These are phyloP conservation scores for Sclerotinia sclerotiorum DNA, from an alignment of 2,329 filamentous ascomycete species.

Conservation along the genomic window DNA sequence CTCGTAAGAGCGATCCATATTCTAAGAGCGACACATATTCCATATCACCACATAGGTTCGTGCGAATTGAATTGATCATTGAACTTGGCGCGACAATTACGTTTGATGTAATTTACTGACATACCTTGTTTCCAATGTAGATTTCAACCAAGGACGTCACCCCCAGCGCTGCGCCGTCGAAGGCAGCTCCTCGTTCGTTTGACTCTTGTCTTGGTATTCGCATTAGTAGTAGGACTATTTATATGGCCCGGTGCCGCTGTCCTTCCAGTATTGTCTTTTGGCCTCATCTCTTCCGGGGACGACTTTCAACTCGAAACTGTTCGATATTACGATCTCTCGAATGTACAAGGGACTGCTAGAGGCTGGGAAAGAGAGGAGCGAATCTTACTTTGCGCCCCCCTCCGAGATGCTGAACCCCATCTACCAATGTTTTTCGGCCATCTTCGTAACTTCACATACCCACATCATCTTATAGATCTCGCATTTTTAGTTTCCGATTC, in stretches of 20 bases:
- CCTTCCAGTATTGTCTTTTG: constrained; percentile 65
- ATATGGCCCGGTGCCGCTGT: constrained; percentile 67
- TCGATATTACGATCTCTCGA: constrained; percentile 92
- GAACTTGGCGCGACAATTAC: neutral
- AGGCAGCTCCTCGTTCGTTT: constrained; percentile 71
- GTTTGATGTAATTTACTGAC: constrained; percentile 11
- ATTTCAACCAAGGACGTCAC: constrained; percentile 81
- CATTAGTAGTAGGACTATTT: constrained; percentile 70
- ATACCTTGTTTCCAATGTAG: constrained; percentile 45
- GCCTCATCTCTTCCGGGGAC: constrained; percentile 64
- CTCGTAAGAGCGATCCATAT: constrained; percentile 68
- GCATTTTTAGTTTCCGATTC: constrained; percentile 97
- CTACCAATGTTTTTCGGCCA: constrained; percentile 99
- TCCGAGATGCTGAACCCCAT: constrained; percentile 90
- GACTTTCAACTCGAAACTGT: constrained; percentile 88
- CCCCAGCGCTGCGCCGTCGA: constrained; percentile 68
- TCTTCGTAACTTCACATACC: constrained; percentile 93
- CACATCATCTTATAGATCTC: constrained; percentile 92
- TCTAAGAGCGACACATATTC: constrained; percentile 72
- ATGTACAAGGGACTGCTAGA: constrained; percentile 84
- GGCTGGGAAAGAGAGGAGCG: constrained; percentile 97
- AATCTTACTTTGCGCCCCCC: constrained; percentile 89
- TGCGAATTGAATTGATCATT: constrained; percentile 18
- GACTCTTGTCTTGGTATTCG: constrained; percentile 55
- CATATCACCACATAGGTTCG: constrained; percentile 85